Evolutionary conservation across 2,329 filamentous ascomycete genomes (phyloP), one percentile per base, ranked within the genome.

Genomic region (Geosmithia flava): DNA sequence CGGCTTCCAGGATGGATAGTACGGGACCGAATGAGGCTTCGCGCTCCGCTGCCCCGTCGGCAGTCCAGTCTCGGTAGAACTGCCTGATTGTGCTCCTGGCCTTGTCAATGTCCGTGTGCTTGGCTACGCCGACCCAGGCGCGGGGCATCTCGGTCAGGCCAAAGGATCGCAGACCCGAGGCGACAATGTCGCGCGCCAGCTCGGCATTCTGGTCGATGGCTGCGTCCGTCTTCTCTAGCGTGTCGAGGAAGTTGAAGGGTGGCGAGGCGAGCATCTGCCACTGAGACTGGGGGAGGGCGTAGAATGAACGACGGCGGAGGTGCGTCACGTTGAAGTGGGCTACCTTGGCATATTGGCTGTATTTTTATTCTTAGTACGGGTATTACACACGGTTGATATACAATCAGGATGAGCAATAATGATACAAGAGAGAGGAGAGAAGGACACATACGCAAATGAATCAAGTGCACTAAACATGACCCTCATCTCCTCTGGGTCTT

Each of bases 1-100:
- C 76, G 11, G 62, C 61, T 7, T 73, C 67, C 16, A 98, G 70
- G 20, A 81, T 81, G 17, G 64, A 59, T 50, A 94, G 66, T 7
- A 97, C 76, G 0, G 87, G 88, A 0, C 72, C 75, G 59, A 93
- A 94, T 59, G 85, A 88, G 3, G 80, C 79, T n/a, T 78, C 71
- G 40, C 93, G 74, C 68, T 98, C 94, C 0, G 64, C 60, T 2
- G 68, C 70, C 0, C 91, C 93, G 57, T 86, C 89, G 2, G 71
- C 75, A 20, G 87, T 88, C 93, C 94, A 98, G 63, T 98, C 93
- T 16, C 93, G 82, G 64, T 90, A 97, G 62, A 97, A 87, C 60
- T 98, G 93, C 11, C 91, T 81, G 47, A 98, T 75, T 2, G 90
- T 97, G 58, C 88, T 95, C 52, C 89, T 79, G 2, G 91, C 90